These are phyloP conservation scores for Fusarium xyrophilum DNA, from an alignment of 2,329 filamentous ascomycete species.

Conservation along the genomic window DNA sequence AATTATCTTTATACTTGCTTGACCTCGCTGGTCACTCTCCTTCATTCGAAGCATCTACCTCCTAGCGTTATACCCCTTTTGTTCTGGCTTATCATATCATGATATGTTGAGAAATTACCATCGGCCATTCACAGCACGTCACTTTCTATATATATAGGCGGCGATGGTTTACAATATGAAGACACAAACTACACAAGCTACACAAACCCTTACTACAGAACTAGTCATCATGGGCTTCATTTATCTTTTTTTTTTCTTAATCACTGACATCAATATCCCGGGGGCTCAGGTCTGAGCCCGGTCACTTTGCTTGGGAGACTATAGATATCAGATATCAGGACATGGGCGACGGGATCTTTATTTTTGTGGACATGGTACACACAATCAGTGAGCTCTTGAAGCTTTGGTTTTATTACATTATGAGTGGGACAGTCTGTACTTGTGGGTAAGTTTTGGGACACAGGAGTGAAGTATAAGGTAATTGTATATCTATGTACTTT, in stretches of 20 bases:
- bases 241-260: background rate
- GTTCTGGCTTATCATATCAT: slow-evolving; percentile 17
- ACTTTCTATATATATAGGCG: background rate
- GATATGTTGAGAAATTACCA: background rate
- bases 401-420: background rate
- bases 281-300: background rate
- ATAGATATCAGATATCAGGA: slow-evolving; percentile 23
- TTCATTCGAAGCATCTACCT: background rate
- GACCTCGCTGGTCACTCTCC: slow-evolving; percentile 5
- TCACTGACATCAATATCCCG: background rate
- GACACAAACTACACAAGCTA: slow-evolving; percentile 2
- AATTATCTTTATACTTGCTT: slow-evolving; percentile 5
- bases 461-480: background rate
- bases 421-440: background rate
- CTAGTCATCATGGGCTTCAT: background rate
- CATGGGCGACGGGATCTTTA: slow-evolving; percentile 6
- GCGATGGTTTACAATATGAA: background rate
- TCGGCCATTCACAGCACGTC: background rate
- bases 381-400: background rate
- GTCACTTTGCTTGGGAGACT: background rate
- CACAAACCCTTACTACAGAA: background rate
- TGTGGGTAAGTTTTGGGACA: background rate
- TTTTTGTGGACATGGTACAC: slow-evolving; percentile 4
- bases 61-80: slow-evolving; percentile 28
- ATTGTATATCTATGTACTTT: slow-evolving; percentile 15